Conservation (phyloP, 2,329 filamentous ascomycete genomes). For the Coleophoma eucalyptorum region DNA sequence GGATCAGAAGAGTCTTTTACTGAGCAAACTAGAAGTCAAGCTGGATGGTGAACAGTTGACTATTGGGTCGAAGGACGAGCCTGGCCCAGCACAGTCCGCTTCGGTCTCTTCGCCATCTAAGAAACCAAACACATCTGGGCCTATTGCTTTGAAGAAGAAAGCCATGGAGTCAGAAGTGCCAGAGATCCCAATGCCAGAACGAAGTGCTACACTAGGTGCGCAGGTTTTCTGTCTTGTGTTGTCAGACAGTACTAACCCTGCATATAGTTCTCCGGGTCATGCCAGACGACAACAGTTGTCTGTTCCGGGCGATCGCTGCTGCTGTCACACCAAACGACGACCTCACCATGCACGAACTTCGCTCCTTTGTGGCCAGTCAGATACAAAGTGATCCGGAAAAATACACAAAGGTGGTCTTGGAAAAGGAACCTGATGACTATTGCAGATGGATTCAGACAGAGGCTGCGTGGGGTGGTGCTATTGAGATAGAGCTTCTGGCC, state of each 20-base stretch:
- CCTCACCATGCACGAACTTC: slow-evolving; percentile 67
- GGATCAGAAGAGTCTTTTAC: slow-evolving; percentile 39
- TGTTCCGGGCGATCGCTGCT: slow-evolving; percentile 85
- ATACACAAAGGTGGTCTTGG: slow-evolving; percentile 75
- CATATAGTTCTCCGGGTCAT: slow-evolving; percentile 76
- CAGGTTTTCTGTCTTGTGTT: slow-evolving; percentile 15
- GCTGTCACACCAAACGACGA: slow-evolving; percentile 62
- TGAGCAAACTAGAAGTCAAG: slow-evolving; percentile 52
- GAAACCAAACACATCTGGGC: slow-evolving; percentile 4
- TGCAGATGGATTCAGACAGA: slow-evolving; percentile 76
- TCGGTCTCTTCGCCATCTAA: background rate
- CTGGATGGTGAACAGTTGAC: slow-evolving; percentile 68
- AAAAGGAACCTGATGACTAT: slow-evolving; percentile 67
- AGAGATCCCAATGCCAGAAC: slow-evolving; percentile 38
- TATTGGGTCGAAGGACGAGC: slow-evolving; percentile 32
- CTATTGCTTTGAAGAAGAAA: slow-evolving; percentile 22
- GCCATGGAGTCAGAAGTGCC: slow-evolving; percentile 26
- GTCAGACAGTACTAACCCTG: slow-evolving; percentile 20
- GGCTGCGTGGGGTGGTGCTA: slow-evolving; percentile 86
- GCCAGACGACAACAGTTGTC: slow-evolving; percentile 94
- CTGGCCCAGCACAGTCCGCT: background rate
- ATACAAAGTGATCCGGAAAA: slow-evolving; percentile 70
- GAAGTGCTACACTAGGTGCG: slow-evolving; percentile 49
- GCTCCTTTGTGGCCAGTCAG: slow-evolving; percentile 71
- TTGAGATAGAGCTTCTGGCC: slow-evolving; percentile 82